phyloP scores from a whole-genome alignment of 2,329 filamentous ascomycete genomes.

The Leptodontidium sp. region DNA sequence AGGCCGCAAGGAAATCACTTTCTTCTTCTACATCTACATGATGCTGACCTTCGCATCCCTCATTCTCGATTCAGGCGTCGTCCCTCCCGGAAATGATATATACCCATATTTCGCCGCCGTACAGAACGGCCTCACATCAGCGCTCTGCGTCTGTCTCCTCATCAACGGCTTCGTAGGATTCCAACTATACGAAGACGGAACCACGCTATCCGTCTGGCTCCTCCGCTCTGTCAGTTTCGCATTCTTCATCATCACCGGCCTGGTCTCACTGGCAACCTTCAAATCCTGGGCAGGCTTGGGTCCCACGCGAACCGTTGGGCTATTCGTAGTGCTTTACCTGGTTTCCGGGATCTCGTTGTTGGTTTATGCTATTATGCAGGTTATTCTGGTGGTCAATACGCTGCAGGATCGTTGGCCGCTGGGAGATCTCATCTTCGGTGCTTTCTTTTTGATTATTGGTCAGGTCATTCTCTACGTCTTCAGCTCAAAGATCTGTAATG shows the following conservation, averaged over 20 bases:
- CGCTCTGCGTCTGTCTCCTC: constrained; percentile 85
- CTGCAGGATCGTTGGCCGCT: constrained; percentile 95
- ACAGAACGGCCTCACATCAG: constrained; percentile 85
- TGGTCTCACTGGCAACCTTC: constrained; percentile 91
- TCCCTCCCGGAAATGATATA: constrained; percentile 79
- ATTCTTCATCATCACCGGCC: constrained; percentile 87
- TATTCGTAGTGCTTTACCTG: constrained; percentile 93
- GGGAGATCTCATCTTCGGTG: constrained; percentile 87
- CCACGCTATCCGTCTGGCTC: constrained; percentile 91
- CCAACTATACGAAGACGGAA: constrained; percentile 97
- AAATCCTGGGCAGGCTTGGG: constrained; percentile 87
- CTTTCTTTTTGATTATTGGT: constrained; percentile 90
- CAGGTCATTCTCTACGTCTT: constrained; percentile 94
- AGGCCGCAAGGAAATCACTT: constrained; percentile 75
- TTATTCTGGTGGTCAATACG: constrained; percentile 87
- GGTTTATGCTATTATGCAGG: constrained; percentile 86
- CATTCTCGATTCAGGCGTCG: constrained; percentile 89
- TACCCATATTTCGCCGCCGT: constrained; percentile 93
- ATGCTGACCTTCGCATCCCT: constrained; percentile 88
- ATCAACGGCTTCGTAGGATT: constrained; percentile 99
- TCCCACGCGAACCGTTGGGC: constrained; percentile 84
- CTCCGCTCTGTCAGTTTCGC: constrained; percentile 78
- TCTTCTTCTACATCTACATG: constrained; percentile 98
- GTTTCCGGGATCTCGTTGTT: constrained; percentile 87
- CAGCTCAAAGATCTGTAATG: constrained; percentile 83